Conservation (phyloP, 2,329 filamentous ascomycete genomes). For the Clonostachys rhizophaga region DNA sequence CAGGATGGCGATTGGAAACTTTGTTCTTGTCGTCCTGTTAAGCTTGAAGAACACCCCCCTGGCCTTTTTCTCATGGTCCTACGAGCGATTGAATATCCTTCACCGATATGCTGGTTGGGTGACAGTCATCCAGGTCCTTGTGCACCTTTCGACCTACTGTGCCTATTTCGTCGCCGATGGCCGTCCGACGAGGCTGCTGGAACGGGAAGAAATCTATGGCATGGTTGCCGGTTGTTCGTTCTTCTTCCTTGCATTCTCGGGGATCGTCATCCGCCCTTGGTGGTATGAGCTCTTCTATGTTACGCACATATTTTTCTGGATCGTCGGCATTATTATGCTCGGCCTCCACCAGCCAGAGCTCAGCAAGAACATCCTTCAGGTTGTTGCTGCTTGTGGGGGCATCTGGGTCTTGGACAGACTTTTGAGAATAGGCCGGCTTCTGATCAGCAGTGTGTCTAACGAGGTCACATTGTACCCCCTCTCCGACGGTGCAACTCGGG, state of each 20-base stretch:
- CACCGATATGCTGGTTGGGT: constrained; percentile 49
- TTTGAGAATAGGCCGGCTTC: constrained; percentile 36
- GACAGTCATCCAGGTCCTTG: constrained; percentile 35
- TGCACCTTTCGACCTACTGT: constrained; percentile 40
- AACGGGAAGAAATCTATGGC: constrained; percentile 35
- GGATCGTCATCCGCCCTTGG: constrained; percentile 34
- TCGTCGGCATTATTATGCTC: constrained; percentile 39
- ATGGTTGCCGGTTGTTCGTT: constrained; percentile 43
- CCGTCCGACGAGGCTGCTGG: constrained; percentile 22
- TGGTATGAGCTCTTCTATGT: constrained; percentile 55
- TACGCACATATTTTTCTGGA: constrained; percentile 43
- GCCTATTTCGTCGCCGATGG: constrained; percentile 27
- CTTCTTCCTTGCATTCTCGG: constrained; percentile 34
- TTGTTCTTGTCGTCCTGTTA: constrained; percentile 47
- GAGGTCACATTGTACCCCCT: constrained; percentile 47
- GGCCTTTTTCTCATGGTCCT: constrained; percentile 46
- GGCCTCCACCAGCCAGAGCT: constrained; percentile 47
- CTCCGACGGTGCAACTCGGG: constrained; percentile 46
- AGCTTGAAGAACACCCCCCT: constrained; percentile 55
- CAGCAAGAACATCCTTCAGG: constrained; percentile 30
- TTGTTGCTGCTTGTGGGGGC: constrained; percentile 32
- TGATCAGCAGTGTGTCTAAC: constrained; percentile 42
- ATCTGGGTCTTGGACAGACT: constrained; percentile 48
- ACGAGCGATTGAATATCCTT: constrained; percentile 54
- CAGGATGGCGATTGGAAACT: constrained; percentile 37